These are phyloP conservation scores for Neofusicoccum laricinum DNA, from an alignment of 2,329 filamentous ascomycete species.

Conservation along the genomic window DNA sequence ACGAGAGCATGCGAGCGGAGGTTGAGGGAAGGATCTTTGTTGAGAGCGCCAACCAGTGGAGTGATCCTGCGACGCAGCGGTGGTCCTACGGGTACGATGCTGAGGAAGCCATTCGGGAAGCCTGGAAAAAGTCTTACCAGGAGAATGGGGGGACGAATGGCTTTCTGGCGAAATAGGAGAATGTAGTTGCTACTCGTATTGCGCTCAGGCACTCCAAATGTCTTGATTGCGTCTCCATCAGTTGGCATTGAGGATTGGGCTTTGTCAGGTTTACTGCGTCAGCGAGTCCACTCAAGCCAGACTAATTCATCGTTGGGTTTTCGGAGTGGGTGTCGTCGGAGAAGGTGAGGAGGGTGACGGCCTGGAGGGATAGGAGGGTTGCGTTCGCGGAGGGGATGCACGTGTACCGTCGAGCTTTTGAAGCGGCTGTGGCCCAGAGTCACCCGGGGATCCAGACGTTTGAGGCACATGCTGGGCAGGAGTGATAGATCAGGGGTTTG, in stretches of 20 bases:
- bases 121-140: slow-evolving; percentile 20
- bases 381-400: neutral
- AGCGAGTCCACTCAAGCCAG: neutral
- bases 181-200: neutral
- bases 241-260: no score
- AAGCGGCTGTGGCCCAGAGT: neutral
- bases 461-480: neutral
- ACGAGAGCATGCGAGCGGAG: slow-evolving; percentile 21
- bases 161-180: neutral
- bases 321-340: neutral
- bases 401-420: neutral
- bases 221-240: no score
- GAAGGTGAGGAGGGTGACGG: neutral
- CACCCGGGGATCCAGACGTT: neutral
- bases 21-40: neutral
- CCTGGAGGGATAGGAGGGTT: neutral
- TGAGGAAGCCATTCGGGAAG: neutral
- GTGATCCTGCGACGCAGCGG: neutral
- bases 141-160: neutral
- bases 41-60: neutral
- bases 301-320: neutral
- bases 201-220: no score
- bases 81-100: slow-evolving; percentile 7
- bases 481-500: no score
- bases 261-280: no score